These are phyloP conservation scores for Clavispora carvajalis DNA, from an alignment of 805 yeast genomes.

Conservation along the genomic window DNA sequence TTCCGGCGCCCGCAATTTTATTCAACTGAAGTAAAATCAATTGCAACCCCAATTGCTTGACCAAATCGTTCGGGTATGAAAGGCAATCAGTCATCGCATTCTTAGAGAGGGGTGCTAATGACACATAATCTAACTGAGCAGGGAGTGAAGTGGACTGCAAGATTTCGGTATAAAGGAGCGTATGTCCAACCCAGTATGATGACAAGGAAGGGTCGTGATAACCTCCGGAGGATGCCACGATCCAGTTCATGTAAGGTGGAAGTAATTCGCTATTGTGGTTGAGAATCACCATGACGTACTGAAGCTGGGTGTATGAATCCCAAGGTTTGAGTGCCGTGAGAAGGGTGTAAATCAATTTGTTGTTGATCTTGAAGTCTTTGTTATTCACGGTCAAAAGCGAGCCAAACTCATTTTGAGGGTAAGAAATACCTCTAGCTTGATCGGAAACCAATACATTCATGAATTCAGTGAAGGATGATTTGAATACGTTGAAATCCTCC, in stretches of 20 bases:
- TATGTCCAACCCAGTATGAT: constrained; percentile 78
- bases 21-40: constrained; percentile 56
- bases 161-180: constrained; percentile 54
- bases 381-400: constrained; percentile 44
- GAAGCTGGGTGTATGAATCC: constrained; percentile 64
- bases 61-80: constrained; percentile 37
- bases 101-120: constrained; percentile 63
- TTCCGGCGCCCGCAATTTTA: constrained; percentile 22
- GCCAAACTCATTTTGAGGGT: constrained; percentile 45
- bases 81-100: constrained; percentile 55
- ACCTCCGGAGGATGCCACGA: constrained; percentile 54
- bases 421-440: constrained; percentile 42
- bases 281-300: constrained; percentile 48
- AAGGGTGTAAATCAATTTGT: constrained; percentile 60
- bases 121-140: constrained; percentile 42
- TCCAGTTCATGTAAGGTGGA: constrained; percentile 60
- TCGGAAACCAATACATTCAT: constrained; percentile 48
- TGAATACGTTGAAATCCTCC: constrained; percentile 32
- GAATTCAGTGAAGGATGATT: constrained; percentile 36
- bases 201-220: constrained; percentile 74
- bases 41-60: constrained; percentile 62
- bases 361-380: constrained; percentile 54
- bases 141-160: constrained; percentile 54
- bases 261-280: constrained; percentile 60
- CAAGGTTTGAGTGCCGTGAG: constrained; percentile 71